phyloP scores from a whole-genome alignment of 768 basidiomycete species.

The Sistotremastrum niveocremeum region DNA sequence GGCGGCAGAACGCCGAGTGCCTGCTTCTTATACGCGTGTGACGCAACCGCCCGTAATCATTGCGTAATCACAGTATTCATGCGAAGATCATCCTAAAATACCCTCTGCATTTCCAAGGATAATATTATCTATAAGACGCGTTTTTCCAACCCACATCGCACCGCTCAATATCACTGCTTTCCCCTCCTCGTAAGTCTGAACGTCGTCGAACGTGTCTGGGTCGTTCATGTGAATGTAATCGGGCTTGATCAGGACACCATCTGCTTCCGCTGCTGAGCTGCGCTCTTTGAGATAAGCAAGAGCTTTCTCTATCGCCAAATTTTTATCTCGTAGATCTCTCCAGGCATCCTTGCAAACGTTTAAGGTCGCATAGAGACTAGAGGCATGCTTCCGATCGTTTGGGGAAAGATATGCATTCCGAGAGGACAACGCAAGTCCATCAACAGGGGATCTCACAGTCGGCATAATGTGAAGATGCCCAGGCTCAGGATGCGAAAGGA shows the following conservation, averaged over 20 bases:
- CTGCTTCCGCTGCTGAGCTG: conserved; percentile 12
- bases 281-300: conserved; percentile 12
- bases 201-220: conserved; percentile 53
- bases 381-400: conserved; percentile 50
- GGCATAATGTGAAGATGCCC: conserved; percentile 76
- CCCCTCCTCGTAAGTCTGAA: conserved; percentile 24
- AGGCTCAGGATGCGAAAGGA: conserved; percentile 63
- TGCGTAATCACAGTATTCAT: too few relatives aligned
- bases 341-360: conserved; percentile 42
- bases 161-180: conserved; percentile 63
- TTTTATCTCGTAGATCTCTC: conserved; percentile 34
- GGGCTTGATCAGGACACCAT: conserved; percentile 39
- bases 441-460: conserved; percentile 46
- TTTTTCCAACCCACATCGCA: conserved; percentile 74
- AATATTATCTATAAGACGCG: conserved; percentile 88
- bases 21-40: too few relatives aligned
- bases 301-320: conserved; percentile 16
- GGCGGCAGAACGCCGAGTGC: too few relatives aligned
- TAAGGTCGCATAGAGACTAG: conserved; percentile 60
- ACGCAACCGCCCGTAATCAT: too few relatives aligned
- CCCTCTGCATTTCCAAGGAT: conserved; percentile 41
- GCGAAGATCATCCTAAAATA: too few relatives aligned
- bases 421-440: conserved; percentile 77
- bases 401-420: conserved; percentile 72
- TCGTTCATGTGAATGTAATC: conserved; percentile 91